A percentile compares a stretch with the other conserved stretches of the same genome.
These are phyloP conservation scores for Imleria badia DNA, from an alignment of 768 basidiomycete genomes.

Conservation along the genomic window DNA sequence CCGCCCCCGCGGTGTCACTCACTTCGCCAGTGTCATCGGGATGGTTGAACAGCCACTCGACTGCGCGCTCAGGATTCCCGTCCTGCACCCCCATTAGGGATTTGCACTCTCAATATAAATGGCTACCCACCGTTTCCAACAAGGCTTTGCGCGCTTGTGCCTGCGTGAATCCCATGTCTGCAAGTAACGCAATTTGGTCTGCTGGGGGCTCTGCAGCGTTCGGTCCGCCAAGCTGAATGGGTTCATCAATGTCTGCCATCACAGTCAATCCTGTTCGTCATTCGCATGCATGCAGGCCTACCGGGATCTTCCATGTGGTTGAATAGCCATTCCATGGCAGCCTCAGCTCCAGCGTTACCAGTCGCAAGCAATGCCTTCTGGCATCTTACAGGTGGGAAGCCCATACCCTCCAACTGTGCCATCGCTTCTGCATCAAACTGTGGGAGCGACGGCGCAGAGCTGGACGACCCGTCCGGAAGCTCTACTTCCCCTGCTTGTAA, in stretches of 20 bases:
- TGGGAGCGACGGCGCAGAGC: conserved; percentile 45
- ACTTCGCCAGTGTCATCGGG: conserved; percentile 82
- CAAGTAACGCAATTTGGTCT: conserved; percentile 71
- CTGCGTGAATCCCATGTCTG: conserved; percentile 90
- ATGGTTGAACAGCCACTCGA: conserved; percentile 96
- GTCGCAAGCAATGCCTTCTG: conserved; percentile 92
- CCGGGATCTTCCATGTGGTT: conserved; percentile 93
- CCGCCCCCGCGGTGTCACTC: conserved; percentile 25
- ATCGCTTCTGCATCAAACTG: conserved; percentile 75
- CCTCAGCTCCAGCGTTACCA: conserved; percentile 69
- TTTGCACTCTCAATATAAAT: background rate
- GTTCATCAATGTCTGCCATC: conserved; percentile 80
- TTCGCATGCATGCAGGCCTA: conserved; percentile 27
- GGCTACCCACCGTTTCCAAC: conserved; percentile 68
- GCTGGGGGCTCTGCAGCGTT: conserved; percentile 54
- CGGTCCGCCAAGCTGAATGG: conserved; percentile 44
- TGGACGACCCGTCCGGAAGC: conserved; percentile 53
- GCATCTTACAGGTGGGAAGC: conserved; percentile 83
- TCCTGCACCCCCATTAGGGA: conserved; percentile 39
- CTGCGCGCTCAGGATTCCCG: conserved; percentile 78
- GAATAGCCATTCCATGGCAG: conserved; percentile 96
- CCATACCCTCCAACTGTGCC: conserved; percentile 82
- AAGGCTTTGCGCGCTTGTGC: conserved; percentile 87
- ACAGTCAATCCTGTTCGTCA: background rate
- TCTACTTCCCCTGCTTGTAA: conserved; percentile 67